phyloP scores from a whole-genome alignment of 1,284 basidiomycete species.

The Phellinidium pouzarii region DNA sequence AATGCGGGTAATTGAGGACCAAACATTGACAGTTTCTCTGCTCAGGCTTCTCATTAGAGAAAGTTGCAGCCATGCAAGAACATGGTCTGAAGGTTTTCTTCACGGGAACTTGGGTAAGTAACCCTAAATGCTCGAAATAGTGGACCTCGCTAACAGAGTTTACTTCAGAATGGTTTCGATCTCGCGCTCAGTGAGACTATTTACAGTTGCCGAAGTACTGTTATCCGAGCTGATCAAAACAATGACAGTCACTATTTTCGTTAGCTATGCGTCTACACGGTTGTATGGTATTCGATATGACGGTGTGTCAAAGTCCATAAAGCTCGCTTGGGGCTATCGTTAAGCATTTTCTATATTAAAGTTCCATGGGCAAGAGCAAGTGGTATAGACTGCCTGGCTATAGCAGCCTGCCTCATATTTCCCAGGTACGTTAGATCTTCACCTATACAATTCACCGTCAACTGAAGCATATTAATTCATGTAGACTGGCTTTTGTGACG shows the following conservation, averaged over 20 bases:
- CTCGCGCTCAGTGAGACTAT: slow-evolving; percentile 63
- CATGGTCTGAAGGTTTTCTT: slow-evolving; percentile 85
- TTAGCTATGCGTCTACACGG: slow-evolving; percentile 67
- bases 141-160: neutral
- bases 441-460: neutral
- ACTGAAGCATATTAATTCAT: neutral
- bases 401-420: slow-evolving; percentile 83
- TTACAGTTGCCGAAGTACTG: neutral
- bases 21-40: neutral
- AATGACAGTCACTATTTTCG: slow-evolving; percentile 69
- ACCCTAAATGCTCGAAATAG: neutral
- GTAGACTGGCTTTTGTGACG: slow-evolving; percentile 79
- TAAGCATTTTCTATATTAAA: slow-evolving; percentile 25
- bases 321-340: neutral
- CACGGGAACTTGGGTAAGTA: slow-evolving; percentile 72
- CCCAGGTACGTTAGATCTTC: slow-evolving; percentile 48
- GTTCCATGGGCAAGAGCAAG: slow-evolving; percentile 54
- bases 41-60: slow-evolving; percentile 79
- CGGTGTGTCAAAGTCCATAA: slow-evolving; percentile 33
- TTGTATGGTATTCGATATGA: slow-evolving; percentile 64
- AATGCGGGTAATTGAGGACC: neutral
- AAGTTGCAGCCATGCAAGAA: slow-evolving; percentile 90
- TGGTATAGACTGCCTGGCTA: slow-evolving; percentile 66
- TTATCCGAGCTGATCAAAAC: slow-evolving; percentile 19
- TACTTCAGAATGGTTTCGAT: slow-evolving; percentile 81